Evolutionary conservation across 495 filamentous ascomycete species (phyloP), one percentile per base, ranked within the genome.

Genomic region (Jackrogersella multiformis): DNA sequence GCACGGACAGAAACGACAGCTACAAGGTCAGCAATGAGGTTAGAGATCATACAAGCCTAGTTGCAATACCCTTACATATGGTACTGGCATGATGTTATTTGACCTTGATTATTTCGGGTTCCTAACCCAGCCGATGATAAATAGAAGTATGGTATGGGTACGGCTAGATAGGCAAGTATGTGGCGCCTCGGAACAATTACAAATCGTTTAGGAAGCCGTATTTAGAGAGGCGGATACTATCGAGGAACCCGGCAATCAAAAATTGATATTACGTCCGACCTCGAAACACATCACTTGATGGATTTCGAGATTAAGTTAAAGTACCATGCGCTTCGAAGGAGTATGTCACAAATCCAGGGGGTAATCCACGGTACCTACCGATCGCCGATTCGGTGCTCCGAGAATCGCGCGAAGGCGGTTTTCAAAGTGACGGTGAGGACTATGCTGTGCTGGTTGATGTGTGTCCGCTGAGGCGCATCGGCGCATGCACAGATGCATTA

Each of bases 381-480:
- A 5, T 49, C 45, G 45, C 15, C 26, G 26, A 32, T 4, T 7
- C 7, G 7, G 26, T 26, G 26, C 10, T 46, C 21, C 45, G 26
- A 49, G 30, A 16, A 30, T 49, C 45, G 26, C 45, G 32, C 7
- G 15, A 12, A 9, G 15, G 44, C 44, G 12, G 45, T 48, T 48
- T 30, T 48, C 24, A n/a, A 49, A 49, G 23, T 49, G 45, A 49
- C 45, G 45, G 45, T 49, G 45, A 49, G 24, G 26, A 26, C 8
- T 10, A 44, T 20, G 23, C 41, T 21, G 42, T 20, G 4, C 13
- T 46, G n/a, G 42, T 5, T 46, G 42, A 20, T 26, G 13, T 46
- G 4, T 46, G 42, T 46, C 42, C 42, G 42, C n/a, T 26, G 21
- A 46, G 42, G 42, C 42, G n/a, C n/a, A n/a, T n/a, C n/a, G n/a